Percentiles rank a stretch among this genome's conserved stretches.
Conservation (phyloP, 768 basidiomycete genomes). For the Thelephora ganbajun region DNA sequence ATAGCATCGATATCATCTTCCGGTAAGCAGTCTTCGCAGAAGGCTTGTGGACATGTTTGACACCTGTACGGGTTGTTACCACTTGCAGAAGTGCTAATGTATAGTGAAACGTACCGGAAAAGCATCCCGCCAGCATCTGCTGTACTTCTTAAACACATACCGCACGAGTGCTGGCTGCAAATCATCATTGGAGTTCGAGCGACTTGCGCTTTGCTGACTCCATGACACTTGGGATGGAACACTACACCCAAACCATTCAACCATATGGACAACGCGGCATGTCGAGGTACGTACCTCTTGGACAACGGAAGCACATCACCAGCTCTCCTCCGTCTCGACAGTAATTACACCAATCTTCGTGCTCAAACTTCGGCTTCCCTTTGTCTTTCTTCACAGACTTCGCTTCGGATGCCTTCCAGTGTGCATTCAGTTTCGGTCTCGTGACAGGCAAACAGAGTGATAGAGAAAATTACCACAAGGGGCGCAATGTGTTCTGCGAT, state of each 20-base stretch:
- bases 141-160: conserved; percentile 28
- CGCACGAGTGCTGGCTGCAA: conserved; percentile 41
- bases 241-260: conserved; percentile 21
- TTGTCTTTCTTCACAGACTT: conserved; percentile 17
- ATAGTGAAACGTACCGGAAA: conserved; percentile 28
- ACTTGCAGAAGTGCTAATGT: not conserved
- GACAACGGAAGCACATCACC: conserved; percentile 32
- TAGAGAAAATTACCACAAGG: conserved; percentile 14
- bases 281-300: conserved; percentile 28
- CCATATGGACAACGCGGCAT: not conserved
- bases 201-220: conserved; percentile 19
- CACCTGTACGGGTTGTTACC: conserved; percentile 22
- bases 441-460: not conserved
- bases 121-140: conserved; percentile 40
- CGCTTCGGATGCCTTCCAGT: conserved; percentile 6
- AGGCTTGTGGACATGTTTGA: conserved; percentile 43
- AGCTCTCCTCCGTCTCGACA: conserved; percentile 49
- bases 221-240: conserved; percentile 38
- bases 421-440: not conserved
- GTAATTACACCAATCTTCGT: conserved; percentile 44
- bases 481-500: conserved; percentile 17
- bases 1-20: conserved; percentile 33
- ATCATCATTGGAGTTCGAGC: conserved; percentile 10
- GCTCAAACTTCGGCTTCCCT: conserved; percentile 25
- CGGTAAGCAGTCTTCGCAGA: conserved; percentile 49